Base-by-base conservation (phyloP, 2,329 filamentous ascomycete species). In the Graphilbum fragrans region DNA sequence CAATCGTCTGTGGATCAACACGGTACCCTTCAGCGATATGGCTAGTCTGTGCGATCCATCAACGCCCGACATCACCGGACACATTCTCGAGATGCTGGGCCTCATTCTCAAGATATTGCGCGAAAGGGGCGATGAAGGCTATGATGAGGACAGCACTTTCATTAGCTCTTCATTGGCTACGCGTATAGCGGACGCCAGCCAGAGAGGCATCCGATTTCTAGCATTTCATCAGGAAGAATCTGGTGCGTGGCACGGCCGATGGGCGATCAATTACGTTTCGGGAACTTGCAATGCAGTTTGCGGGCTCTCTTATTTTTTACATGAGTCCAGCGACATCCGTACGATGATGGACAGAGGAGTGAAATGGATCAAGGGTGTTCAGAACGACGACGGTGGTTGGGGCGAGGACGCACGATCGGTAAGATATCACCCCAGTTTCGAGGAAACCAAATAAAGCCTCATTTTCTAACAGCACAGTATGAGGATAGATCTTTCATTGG, bases 11-110 rank as follows among this genome's bases (percentile, higher is more conserved):
- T 61, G 51, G 23, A 44, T 61, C 6, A 58, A 62, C 35, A 53
- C 53, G 18, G 55, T 58, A 22, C 58, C 58, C 2, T 63, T 63
- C 45, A 55, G 51, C 25, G 58, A 63, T 40, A 59, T 59, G 51
- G 47, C 57, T 19, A 47, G 45, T 11, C 47, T 63, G 14, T 60
- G 54, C 33, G 59, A 63, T 37, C 53, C 55, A 1, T 56, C 52
- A 8, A 50, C 46, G 2, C 46, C 57, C 0, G 60, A 62, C 39
- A 48, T 61, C n/a, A 60, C 54, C 1, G 59, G 58, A 2, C 53
- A 58, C 18, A 41, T 48, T 3, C 12, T 50, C 7, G 49, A 50
- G 40, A 39, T 32, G 16, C 41, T 50, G 8, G 47, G 49, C 5
- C 8, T 44, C 12, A 12, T 27, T 12, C 23, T 27, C 23, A 12